These are phyloP conservation scores for Aspergillus ustus DNA, from an alignment of 2,329 filamentous ascomycete genomes.

Conservation along the genomic window DNA sequence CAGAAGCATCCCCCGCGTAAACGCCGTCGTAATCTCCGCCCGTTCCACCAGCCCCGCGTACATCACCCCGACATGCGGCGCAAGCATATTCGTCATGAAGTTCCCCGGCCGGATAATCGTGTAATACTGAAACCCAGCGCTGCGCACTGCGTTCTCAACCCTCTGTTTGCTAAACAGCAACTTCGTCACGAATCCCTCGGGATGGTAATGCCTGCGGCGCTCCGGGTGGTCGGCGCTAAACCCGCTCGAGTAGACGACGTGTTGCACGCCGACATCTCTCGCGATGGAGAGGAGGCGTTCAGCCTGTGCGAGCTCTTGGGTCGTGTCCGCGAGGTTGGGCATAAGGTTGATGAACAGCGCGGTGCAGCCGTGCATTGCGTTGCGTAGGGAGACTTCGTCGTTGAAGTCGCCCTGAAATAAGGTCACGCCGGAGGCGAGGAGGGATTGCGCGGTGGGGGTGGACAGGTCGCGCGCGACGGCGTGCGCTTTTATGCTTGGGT, in stretches of 20 bases:
- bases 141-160: slow-evolving; percentile 48
- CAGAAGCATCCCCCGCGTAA: slow-evolving; percentile 42
- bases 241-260: slow-evolving; percentile 36
- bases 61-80: slow-evolving; percentile 46
- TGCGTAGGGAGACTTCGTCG: slow-evolving; percentile 32
- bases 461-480: slow-evolving; percentile 37
- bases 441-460: slow-evolving; percentile 30
- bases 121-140: slow-evolving; percentile 48
- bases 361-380: slow-evolving; percentile 36
- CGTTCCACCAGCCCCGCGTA: slow-evolving; percentile 47
- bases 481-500: slow-evolving; percentile 34
- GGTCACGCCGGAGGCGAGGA: slow-evolving; percentile 34
- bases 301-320: slow-evolving; percentile 33
- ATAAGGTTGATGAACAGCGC: slow-evolving; percentile 35
- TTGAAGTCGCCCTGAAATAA: slow-evolving; percentile 39
- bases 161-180: slow-evolving; percentile 46
- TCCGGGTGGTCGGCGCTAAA: slow-evolving; percentile 38
- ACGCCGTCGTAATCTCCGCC: slow-evolving; percentile 45
- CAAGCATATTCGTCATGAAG: slow-evolving; percentile 58
- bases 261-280: slow-evolving; percentile 35
- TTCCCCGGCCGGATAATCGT: slow-evolving; percentile 56
- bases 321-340: slow-evolving; percentile 18
- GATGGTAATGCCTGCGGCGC: slow-evolving; percentile 32
- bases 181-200: slow-evolving; percentile 32
- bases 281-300: slow-evolving; percentile 29